Evolutionary conservation across 169 alveolate genomes (phyloP).

Genomic region (Prorocentrum cordatum): DNA sequence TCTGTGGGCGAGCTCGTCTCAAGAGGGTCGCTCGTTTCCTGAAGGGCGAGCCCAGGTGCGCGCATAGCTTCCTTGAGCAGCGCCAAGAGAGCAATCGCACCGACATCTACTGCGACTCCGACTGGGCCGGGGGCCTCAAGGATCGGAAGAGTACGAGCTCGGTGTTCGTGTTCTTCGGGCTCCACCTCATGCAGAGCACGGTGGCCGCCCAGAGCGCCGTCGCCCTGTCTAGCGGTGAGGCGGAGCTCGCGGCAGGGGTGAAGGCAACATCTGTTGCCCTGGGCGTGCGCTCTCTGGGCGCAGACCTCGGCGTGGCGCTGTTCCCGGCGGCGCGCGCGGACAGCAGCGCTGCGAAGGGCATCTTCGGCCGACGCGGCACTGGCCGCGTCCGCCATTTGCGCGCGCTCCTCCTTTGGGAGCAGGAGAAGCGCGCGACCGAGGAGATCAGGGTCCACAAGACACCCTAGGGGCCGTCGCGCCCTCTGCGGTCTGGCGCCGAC

Average conservation of each 20-base stretch:
- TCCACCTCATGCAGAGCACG: not conserved
- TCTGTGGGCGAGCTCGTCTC: not conserved
- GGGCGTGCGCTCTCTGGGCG: not conserved
- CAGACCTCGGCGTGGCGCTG: not conserved
- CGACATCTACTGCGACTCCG: not conserved
- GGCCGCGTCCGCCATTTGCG: not conserved
- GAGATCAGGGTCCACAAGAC: not conserved
- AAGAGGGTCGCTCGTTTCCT: not conserved
- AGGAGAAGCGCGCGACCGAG: not conserved
- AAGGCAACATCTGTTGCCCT: not conserved
- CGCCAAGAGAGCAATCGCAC: not conserved
- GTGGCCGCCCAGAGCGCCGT: not conserved
- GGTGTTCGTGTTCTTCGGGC: not conserved
- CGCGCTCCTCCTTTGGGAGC: not conserved
- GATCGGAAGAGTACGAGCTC: not conserved
- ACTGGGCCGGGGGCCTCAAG: not conserved
- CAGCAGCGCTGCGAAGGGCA: not conserved
- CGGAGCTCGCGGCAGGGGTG: not conserved
- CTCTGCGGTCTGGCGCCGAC: too few relatives aligned
- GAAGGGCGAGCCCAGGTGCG: not conserved
- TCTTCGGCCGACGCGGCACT: not conserved
- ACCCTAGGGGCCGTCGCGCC: too few relatives aligned
- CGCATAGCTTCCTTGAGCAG: not conserved
- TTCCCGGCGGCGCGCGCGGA: not conserved
- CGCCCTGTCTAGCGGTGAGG: not conserved